Evolutionary conservation across 768 basidiomycete species (phyloP).

Genomic region (Mycena rebaudengoi): DNA sequence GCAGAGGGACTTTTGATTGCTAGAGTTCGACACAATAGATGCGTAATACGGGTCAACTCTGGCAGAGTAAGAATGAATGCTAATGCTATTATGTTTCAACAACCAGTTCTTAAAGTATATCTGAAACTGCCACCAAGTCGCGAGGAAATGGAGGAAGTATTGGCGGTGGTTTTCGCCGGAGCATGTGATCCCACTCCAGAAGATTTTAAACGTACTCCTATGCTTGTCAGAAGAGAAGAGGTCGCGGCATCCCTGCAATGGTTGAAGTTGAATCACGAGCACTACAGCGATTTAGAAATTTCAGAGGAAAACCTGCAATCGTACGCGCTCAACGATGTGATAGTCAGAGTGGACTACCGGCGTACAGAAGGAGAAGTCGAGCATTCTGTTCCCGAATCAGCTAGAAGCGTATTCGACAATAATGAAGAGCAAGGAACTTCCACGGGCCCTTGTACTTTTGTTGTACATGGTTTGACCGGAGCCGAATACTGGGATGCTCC

Average conservation of each 20-base stretch:
- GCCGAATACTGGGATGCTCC: constrained; percentile 23
- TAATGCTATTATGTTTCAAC: constrained; percentile 39
- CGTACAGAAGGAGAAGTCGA: no score
- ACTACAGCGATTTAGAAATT: constrained; percentile 11
- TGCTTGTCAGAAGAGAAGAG: constrained; percentile 20
- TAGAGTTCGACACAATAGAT: constrained; percentile 34
- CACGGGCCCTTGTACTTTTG: no score
- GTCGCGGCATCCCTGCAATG: constrained; percentile 17
- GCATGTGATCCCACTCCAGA: background rate
- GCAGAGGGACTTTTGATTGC: constrained; percentile 38
- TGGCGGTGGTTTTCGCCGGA: constrained; percentile 17
- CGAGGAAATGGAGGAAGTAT: constrained; percentile 32
- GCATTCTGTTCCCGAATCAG: no score
- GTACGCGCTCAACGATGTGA: constrained; percentile 12
- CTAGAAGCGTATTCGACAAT: no score
- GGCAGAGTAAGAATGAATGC: constrained; percentile 37
- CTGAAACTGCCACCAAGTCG: constrained; percentile 31
- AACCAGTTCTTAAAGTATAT: constrained; percentile 36
- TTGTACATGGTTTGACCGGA: constrained; percentile 46
- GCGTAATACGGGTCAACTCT: constrained; percentile 35
- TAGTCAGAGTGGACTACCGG: constrained; percentile 17
- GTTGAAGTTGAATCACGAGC: constrained; percentile 17
- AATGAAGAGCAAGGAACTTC: no score
- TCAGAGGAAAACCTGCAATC: constrained; percentile 4
- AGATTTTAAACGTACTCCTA: background rate